phyloP scores from a whole-genome alignment of 495 filamentous ascomycete species.

The Pseudoneurospora amorphoporcata region DNA sequence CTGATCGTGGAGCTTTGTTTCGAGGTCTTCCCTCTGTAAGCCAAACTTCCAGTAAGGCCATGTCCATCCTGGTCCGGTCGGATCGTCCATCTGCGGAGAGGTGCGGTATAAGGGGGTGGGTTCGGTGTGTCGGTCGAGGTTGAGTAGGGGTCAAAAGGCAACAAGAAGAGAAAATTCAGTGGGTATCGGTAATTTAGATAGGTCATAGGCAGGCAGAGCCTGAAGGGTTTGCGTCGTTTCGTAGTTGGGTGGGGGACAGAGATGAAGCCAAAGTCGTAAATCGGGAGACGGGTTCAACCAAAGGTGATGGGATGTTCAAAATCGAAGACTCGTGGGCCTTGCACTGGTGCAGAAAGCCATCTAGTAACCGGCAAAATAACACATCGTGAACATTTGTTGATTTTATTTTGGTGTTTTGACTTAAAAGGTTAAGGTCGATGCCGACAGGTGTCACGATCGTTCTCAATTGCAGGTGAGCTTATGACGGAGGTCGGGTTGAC shows the following conservation, averaged over 20 bases:
- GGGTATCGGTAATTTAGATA: slow-evolving; percentile 4
- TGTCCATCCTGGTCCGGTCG: slow-evolving; percentile 21
- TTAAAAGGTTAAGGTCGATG: background rate
- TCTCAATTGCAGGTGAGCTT: background rate
- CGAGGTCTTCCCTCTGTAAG: slow-evolving; percentile 30
- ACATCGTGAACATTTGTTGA: slow-evolving; percentile 17
- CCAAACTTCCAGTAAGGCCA: slow-evolving; percentile 44
- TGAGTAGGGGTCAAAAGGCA: slow-evolving; percentile 5
- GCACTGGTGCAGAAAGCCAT: slow-evolving; percentile 22
- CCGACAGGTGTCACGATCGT: background rate
- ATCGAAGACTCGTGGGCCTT: slow-evolving; percentile 9
- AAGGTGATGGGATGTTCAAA: slow-evolving; percentile 6
- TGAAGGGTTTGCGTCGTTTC: background rate
- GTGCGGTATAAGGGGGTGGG: slow-evolving; percentile 1
- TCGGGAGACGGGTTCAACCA: slow-evolving; percentile 12
- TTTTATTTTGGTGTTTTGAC: slow-evolving; percentile 7
- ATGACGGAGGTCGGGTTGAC: slow-evolving; percentile 6
- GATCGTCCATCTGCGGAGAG: slow-evolving; percentile 31
- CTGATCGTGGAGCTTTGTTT: slow-evolving; percentile 28
- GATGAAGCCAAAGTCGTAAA: slow-evolving; percentile 21
- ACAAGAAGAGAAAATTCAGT: background rate
- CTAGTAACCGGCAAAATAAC: slow-evolving; percentile 14
- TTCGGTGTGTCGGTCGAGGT: slow-evolving; percentile 2
- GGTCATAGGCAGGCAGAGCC: background rate
- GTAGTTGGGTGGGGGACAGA: slow-evolving; percentile 3